These are phyloP conservation scores for Candida caryicola DNA, from an alignment of 805 yeast species.

Conservation along the genomic window DNA sequence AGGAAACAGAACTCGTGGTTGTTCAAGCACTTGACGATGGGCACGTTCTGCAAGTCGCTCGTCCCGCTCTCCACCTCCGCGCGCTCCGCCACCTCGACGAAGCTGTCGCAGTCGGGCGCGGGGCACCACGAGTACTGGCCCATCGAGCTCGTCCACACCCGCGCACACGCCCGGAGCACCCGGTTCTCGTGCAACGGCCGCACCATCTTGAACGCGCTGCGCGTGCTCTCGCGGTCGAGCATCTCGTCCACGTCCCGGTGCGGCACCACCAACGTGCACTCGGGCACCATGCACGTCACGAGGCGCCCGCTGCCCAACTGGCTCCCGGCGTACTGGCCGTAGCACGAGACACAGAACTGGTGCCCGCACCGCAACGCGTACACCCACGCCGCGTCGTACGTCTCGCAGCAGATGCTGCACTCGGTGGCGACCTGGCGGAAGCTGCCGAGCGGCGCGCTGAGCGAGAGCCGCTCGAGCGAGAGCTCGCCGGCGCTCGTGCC, in stretches of 20 bases:
- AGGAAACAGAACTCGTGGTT: slow-evolving; percentile 75
- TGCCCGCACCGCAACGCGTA: slow-evolving; percentile 70
- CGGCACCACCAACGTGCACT: slow-evolving; percentile 45
- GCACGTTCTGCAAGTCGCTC: slow-evolving; percentile 37
- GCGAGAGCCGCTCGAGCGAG: not conserved
- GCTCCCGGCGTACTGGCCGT: slow-evolving; percentile 53
- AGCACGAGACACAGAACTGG: slow-evolving; percentile 68
- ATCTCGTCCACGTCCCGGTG: slow-evolving; percentile 35
- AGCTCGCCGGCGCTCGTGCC: too few species aligned
- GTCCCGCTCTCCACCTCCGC: slow-evolving; percentile 8
- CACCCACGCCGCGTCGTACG: slow-evolving; percentile 27
- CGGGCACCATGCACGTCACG: slow-evolving; percentile 66
- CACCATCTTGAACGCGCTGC: slow-evolving; percentile 10
- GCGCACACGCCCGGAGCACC: slow-evolving; percentile 39
- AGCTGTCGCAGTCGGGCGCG: slow-evolving; percentile 68
- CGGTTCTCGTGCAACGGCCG: slow-evolving; percentile 33
- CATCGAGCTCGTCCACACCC: slow-evolving; percentile 47
- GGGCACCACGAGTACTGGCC: slow-evolving; percentile 76
- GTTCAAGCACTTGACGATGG: slow-evolving; percentile 65
- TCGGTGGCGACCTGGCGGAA: not conserved
- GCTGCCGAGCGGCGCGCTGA: not conserved
- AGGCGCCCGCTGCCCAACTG: slow-evolving; percentile 42
- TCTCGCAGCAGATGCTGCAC: slow-evolving; percentile 65
- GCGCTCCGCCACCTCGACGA: slow-evolving; percentile 39
- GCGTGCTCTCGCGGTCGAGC: slow-evolving; percentile 5